These are phyloP conservation scores for Xylariaceae sp. DNA, from an alignment of 2,329 filamentous ascomycete genomes.

Conservation along the genomic window DNA sequence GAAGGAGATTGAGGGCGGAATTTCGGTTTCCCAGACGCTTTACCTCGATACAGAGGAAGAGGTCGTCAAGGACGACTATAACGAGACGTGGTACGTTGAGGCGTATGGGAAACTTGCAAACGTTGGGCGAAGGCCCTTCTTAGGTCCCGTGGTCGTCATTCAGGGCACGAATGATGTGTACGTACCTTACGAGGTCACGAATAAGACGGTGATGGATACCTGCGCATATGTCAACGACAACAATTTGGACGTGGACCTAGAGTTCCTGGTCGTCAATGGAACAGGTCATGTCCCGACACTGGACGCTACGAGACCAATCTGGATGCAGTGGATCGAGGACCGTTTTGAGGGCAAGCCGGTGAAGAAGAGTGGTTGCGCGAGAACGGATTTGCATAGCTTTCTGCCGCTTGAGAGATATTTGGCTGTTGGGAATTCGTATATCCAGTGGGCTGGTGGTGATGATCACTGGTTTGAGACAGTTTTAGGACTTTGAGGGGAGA, in stretches of 20 bases:
- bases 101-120: slow-evolving; percentile 26
- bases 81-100: slow-evolving; percentile 18
- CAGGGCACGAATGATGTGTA: slow-evolving; percentile 31
- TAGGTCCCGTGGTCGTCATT: slow-evolving; percentile 37
- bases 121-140: slow-evolving; percentile 32
- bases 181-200: slow-evolving; percentile 15
- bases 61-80: slow-evolving; percentile 18
- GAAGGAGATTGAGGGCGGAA: slow-evolving; percentile 19
- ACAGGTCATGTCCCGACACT: slow-evolving; percentile 21
- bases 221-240: neutral
- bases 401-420: slow-evolving; percentile 16
- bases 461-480: slow-evolving; percentile 19
- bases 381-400: slow-evolving; percentile 15
- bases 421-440: slow-evolving; percentile 16
- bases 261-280: slow-evolving; percentile 23
- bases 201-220: slow-evolving; percentile 14
- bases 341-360: slow-evolving; percentile 17
- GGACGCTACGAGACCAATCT: slow-evolving; percentile 19
- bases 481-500: slow-evolving; percentile 11
- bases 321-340: slow-evolving; percentile 25
- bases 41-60: slow-evolving; percentile 7
- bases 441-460: slow-evolving; percentile 19
- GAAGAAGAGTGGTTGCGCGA: slow-evolving; percentile 11
- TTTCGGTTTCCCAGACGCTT: slow-evolving; percentile 16
- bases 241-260: slow-evolving; percentile 4